A percentile compares a stretch with the other conserved stretches of the same genome.
phyloP scores from a whole-genome alignment of 306 rosid genomes.

The Fagus crenata region DNA sequence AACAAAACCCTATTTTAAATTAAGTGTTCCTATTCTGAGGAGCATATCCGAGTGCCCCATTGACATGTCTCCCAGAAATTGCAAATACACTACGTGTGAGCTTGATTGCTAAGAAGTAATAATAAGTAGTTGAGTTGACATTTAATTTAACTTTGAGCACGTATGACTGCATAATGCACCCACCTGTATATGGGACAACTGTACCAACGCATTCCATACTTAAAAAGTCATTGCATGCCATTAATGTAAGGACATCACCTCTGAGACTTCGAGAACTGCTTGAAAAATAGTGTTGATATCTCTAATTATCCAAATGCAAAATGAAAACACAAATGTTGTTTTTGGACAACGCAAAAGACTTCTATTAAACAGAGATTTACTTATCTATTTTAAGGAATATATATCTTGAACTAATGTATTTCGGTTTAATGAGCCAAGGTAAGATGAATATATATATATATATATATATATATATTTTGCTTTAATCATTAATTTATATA shows the following conservation, averaged over 20 bases:
- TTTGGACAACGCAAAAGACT: no score
- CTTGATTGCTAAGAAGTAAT: not conserved
- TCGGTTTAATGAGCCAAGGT: no score
- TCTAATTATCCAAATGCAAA: no score
- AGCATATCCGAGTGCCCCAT: not conserved
- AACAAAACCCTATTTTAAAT: not conserved
- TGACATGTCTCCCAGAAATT: conserved; percentile 1
- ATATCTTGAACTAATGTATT: no score
- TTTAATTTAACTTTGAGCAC: not conserved
- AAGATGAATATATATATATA: no score
- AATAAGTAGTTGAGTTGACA: not conserved
- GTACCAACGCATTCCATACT: conserved; percentile 10
- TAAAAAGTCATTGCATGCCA: conserved; percentile 18
- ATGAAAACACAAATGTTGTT: no score
- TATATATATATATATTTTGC: no score
- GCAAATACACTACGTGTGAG: not conserved
- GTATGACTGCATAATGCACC: not conserved
- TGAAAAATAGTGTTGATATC: no score
- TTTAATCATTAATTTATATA: no score
- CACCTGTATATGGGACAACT: not conserved
- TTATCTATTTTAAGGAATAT: no score
- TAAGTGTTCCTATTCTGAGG: not conserved
- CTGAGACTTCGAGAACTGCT: no score
- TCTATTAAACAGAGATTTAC: no score
- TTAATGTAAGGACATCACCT: not conserved